These are phyloP conservation scores for Cyberlindnera nakhonratchasimensis DNA, from an alignment of 805 yeast genomes.

Conservation along the genomic window DNA sequence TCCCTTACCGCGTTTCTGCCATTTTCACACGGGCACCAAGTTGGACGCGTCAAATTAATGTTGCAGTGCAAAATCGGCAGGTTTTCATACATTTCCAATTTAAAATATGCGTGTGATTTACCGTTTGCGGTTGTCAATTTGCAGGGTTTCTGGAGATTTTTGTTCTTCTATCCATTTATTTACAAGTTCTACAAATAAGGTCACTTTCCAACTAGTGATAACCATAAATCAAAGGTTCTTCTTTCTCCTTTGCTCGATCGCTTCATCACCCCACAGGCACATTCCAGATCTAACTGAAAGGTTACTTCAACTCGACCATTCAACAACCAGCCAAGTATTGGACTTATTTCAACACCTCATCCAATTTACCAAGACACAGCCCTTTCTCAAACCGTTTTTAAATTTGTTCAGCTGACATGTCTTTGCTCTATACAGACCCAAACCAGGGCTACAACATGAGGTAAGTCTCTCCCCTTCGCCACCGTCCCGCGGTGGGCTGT, in stretches of 20 bases:
- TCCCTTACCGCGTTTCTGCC: slow-evolving; percentile 11
- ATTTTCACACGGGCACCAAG: slow-evolving; percentile 2
- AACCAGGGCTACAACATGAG: neutral
- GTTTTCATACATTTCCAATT: too few species aligned
- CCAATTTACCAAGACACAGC: too few species aligned
- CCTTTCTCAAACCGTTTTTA: too few species aligned
- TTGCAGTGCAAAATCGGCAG: neutral
- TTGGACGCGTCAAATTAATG: neutral
- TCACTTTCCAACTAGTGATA: too few species aligned
- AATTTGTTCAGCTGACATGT: neutral
- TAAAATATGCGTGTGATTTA: slow-evolving; percentile 10
- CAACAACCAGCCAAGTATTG: too few species aligned
- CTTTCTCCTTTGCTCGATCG: too few species aligned
- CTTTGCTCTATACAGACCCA: slow-evolving; percentile 2
- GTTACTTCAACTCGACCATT: too few species aligned
- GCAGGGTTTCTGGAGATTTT: neutral
- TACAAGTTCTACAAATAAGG: too few species aligned
- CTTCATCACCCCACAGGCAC: too few species aligned
- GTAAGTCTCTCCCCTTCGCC: neutral
- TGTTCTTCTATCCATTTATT: neutral
- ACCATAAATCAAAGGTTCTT: too few species aligned
- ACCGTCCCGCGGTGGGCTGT: neutral
- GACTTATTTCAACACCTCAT: too few species aligned
- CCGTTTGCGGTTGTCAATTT: slow-evolving; percentile 3
- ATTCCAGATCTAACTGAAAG: too few species aligned